These are phyloP conservation scores for Brachypodium distachyon DNA, from an alignment of 202 grass and related monocot genomes.

Conservation along the genomic window DNA sequence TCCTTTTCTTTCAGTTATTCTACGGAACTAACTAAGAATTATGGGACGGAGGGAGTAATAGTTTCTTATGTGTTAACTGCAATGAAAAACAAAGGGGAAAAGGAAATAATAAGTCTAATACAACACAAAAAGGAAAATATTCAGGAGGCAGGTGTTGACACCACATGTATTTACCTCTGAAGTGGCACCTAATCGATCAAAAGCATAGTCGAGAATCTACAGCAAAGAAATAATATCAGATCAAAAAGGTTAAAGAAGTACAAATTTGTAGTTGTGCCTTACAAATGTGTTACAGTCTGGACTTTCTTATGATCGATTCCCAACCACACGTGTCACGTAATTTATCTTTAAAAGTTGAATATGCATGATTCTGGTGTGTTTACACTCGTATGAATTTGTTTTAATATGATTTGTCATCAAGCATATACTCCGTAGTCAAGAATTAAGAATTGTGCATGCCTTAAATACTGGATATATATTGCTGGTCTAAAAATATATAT, in stretches of 20 bases:
- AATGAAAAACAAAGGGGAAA: background rate
- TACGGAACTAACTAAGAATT: background rate
- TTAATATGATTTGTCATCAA: background rate
- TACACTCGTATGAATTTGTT: background rate
- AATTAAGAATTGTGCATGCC: background rate
- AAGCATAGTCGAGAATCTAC: constrained; percentile 88
- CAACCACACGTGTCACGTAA: background rate
- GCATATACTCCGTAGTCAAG: background rate
- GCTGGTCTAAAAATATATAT: too few species aligned
- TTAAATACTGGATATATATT: too few species aligned
- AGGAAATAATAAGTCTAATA: background rate
- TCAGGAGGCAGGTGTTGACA: constrained; percentile 1
- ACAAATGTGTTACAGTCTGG: background rate
- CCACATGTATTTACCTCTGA: constrained; percentile 41
- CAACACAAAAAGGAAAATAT: background rate
- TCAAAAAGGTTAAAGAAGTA: constrained; percentile 3
- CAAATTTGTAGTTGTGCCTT: background rate
- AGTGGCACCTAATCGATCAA: constrained; percentile 86
- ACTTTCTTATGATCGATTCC: background rate
- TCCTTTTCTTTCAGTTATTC: background rate
- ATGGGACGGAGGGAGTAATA: too few species aligned
- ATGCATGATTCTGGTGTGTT: background rate
- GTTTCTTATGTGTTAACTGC: background rate
- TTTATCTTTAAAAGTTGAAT: background rate
- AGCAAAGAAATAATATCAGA: constrained; percentile 20